Base-by-base conservation (phyloP, 2,329 filamentous ascomycete genomes). In the Fusarium abutilonis region DNA sequence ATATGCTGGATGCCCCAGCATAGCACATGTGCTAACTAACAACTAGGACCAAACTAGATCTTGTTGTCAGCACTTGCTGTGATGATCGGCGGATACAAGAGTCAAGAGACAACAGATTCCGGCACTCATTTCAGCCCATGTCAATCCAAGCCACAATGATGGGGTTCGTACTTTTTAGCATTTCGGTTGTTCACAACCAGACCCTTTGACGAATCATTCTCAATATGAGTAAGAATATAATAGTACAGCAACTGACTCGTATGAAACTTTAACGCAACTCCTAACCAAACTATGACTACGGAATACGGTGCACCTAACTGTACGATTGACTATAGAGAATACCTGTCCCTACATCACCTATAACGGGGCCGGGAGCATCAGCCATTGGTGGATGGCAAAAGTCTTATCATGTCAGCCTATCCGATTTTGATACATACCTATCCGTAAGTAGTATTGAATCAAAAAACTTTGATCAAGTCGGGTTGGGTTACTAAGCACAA, bases 341-440 rank as follows among this genome's bases (percentile, higher is more conserved):
- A n/a, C n/a, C n/a, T n/a, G n/a, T n/a, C n/a, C n/a, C n/a, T n/a
- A 5, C 28, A 29, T 29, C 5, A 29, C 28, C 39, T 48, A 40
- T 42, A 46, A 62, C 40, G 51, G 61, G 61, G 40, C 61, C 52
- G 61, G 61, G 51, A 46, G 56, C 61, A 62, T 52, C 61, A 56
- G 61, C 61, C 39, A 42, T 39, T 10, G 9, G 9, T 64, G 56
- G 60, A 51, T 45, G 21, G 36, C 14, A 46, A 35, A 31, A 31
- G 17, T 35, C 8, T 26, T 8, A 5, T 26, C 8, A 4, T 26
- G 6, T 26, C 23, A 26, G 6, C 23, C 23, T 26, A 26, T 26
- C 23, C 23, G 23, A 26, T 26, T 8, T 26, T 26, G 6, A 26
- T 26, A 13, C 9, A 28, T 28, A 21, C 38, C 40, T 63, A 56